These are phyloP conservation scores for Chlorella sp. DNA, from an alignment of 139 green algal genomes.

Conservation along the genomic window DNA sequence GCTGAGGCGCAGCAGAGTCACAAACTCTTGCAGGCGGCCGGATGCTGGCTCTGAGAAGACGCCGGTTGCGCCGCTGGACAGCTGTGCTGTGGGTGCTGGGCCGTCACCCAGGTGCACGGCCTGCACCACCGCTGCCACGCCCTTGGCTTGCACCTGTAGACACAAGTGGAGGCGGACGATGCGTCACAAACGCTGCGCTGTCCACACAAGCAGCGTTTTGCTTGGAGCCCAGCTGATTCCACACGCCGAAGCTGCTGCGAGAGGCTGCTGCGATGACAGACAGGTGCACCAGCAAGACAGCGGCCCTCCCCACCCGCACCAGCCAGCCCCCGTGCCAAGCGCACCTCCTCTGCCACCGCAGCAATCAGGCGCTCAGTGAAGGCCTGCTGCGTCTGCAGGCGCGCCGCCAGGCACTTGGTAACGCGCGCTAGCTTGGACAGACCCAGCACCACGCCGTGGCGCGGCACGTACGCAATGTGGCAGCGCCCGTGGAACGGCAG, in stretches of 20 bases:
- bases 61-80: slow-evolving; percentile 37
- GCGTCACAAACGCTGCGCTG: too few species aligned
- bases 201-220: too few species aligned
- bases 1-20: slow-evolving; percentile 60
- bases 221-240: too few species aligned
- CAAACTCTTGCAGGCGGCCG: slow-evolving; percentile 55
- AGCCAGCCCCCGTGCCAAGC: too few species aligned
- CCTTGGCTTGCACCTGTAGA: slow-evolving; percentile 15
- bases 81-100: neutral
- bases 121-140: slow-evolving; percentile 74
- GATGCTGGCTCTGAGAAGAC: slow-evolving; percentile 11
- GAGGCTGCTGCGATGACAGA: too few species aligned
- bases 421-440: slow-evolving; percentile 91
- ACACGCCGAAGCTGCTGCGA: too few species aligned
- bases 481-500: slow-evolving; percentile 92
- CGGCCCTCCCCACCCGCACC: too few species aligned
- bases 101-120: slow-evolving; percentile 66
- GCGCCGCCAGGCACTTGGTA: slow-evolving; percentile 75
- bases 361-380: slow-evolving; percentile 61
- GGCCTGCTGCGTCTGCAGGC: slow-evolving; percentile 76
- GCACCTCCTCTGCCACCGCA: slow-evolving; percentile 61
- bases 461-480: slow-evolving; percentile 94
- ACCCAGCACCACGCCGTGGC: slow-evolving; percentile 79
- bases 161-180: too few species aligned
- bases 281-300: too few species aligned